Evolutionary conservation across 176 grass and related monocot genomes (phyloP).

Genomic region (Chloris gayana): DNA sequence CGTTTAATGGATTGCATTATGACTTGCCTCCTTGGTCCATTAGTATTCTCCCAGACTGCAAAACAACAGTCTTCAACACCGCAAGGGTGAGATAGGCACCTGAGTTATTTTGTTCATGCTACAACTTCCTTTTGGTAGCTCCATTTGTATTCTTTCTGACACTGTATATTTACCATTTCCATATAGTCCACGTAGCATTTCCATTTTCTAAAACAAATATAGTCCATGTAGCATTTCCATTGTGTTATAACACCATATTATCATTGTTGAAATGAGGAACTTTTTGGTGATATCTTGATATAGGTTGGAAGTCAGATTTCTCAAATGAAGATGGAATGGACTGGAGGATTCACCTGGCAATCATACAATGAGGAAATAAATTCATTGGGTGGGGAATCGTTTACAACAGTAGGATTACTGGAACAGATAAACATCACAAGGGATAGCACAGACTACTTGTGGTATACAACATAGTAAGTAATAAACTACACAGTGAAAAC

Average conservation of each 20-base stretch:
- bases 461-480: constrained; percentile 97
- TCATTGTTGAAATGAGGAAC: neutral
- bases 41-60: constrained; percentile 96
- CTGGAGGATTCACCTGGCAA: constrained; percentile 78
- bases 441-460: constrained; percentile 94
- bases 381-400: constrained; percentile 60
- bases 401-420: constrained; percentile 74
- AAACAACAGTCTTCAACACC: constrained; percentile 91
- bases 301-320: constrained; percentile 88
- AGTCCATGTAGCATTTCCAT: too few species aligned
- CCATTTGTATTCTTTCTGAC: constrained; percentile 24
- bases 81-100: constrained; percentile 70
- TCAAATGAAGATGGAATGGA: constrained; percentile 83
- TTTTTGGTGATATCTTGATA: constrained; percentile 23
- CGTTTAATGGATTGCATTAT: constrained; percentile 90
- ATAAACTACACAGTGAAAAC: neutral
- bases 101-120: neutral
- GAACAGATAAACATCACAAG: constrained; percentile 97
- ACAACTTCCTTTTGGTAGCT: constrained; percentile 5
- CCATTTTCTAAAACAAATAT: too few species aligned
- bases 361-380: constrained; percentile 86
- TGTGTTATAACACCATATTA: neutral
- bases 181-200: too few species aligned
- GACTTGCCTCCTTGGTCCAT: constrained; percentile 94
- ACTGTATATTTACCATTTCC: constrained; percentile 3